Evolutionary conservation across 2,329 filamentous ascomycete genomes (phyloP), one percentile per base, ranked within the genome.

Genomic region (Lecanicillium sp.): DNA sequence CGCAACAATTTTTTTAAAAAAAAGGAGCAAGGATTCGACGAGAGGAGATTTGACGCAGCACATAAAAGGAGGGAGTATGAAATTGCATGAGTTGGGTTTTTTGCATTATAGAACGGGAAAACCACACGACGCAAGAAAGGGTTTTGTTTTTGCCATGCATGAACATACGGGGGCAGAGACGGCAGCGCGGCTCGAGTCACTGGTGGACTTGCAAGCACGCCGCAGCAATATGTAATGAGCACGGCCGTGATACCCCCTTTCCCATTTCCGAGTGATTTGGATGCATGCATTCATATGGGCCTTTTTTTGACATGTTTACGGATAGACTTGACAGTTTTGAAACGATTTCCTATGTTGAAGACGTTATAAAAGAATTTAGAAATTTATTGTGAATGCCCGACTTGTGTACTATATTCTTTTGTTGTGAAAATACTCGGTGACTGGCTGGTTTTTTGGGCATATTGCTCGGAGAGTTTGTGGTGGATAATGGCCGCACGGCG

Each of bases 21-120:
- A 29, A 25, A 18, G 14, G 29, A 31, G 7, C 34, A 33, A 37
- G 29, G 38, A 8, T 29, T 4, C 32, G 12, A 9, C 9, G 31
- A 6, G 32, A 25, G 22, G 22, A 25, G 22, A 25, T 25, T 15
- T 18, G 32, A 27, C 20, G 33, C 29, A 29, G 31, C 30, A 28
- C 33, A 19, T 35, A 37, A 37, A 35, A 37, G 34, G 35, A 18
- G 34, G 35, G 18, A 37, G n/a, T 25, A 25, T 20, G 33, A 34
- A 13, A 29, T 34, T 34, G 39, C 30, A 41, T 37, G 39, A 41
- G 12, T 16, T 20, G 34, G 39, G 28, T 25, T 41, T 41, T 32
- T 18, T 40, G 32, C 8, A 20, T 30, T 41, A 33, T 16, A 31
- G 27, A 22, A 16, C 8, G 33, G 28, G 27, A 22, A 38, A 34